Base-by-base conservation (phyloP, 2,329 filamentous ascomycete species). In the Ophioceras dolichostomum region DNA sequence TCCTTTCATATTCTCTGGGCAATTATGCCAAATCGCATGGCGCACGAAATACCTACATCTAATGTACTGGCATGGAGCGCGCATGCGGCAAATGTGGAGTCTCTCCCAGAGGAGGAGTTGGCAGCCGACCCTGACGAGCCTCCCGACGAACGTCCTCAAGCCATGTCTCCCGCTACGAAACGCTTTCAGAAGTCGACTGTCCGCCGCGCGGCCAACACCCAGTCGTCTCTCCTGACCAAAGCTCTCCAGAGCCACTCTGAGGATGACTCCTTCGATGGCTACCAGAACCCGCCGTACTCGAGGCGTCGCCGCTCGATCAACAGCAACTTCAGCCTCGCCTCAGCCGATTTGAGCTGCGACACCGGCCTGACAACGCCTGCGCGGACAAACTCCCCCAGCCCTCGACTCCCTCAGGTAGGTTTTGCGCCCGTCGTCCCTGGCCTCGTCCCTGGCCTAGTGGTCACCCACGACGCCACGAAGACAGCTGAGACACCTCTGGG, bases 291-390 rank as follows among this genome's bases (percentile, higher is more conserved):
- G 29, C 46, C 49, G n/a, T 51, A 49, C 37, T 55, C 52, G 17
- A 55, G 59, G 24, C 61, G 70, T 41, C 62, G 70, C 47, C 67
- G 76, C 41, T 89, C 83, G 42, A 78, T 81, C 49, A 81, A 79
- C 55, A 93, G 85, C 65, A 89, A 80, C 52, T 65, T 77, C 47
- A 94, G 87, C 60, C 62, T 81, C 41, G 71, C 83, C 32, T 94
- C 88, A 2, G 83, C 83, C 27, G 89, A 95, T 46, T 68, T 96
- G 40, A 95, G 87, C n/a, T 95, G 88, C 58, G 91, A 95, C 51
- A 91, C 84, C 40, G 88, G 85, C 41, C 64, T 93, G 41, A 94
- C 88, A 14, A 95, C 86, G 50, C 87, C 89, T 30, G 82, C 85
- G n/a, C 71, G 86, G 39, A 84, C 85, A 26, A 86, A 76, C 55